Base-by-base conservation (phyloP, 768 basidiomycete genomes). In the Tephrocybe sp. region DNA sequence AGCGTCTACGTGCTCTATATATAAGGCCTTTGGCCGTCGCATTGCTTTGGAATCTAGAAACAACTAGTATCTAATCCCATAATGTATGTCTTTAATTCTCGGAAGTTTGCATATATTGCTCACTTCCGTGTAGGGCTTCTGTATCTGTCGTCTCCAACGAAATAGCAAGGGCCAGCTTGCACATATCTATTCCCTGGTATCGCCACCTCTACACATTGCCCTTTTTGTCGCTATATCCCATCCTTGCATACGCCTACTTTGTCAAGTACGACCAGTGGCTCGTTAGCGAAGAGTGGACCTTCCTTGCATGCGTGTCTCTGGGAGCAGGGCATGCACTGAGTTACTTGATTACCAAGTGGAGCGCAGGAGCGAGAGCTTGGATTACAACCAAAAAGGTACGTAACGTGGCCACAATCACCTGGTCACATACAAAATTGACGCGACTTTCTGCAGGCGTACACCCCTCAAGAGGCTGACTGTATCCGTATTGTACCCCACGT, bases 201-300 rank as follows among this genome's bases (percentile, higher is more conserved):
- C 76, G 73, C 32, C 84, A 90, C 60, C 65, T 92, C 47, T 93
- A 93, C 62, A 78, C 84, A 5, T 49, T 84, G 15, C 91, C 91
- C 0, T 91, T 90, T 60, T 75, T 92, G n/a, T 80, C 78, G 1
- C 72, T 92, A 41, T 93, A 92, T 54, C 91, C 91, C 0, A 64
- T 93, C 25, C 78, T 91, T 25, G 89, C 88, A 21, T 97, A 96
- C 66, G 87, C 94, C 18, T 98, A 98, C 75, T 91, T 87, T 60
- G 67, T 93, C 69, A 86, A 80, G 67, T 97, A 98, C 67, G 91
- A 96, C 60, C 72, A 85, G 53, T 97, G 91, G 89, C 73, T 98
- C 47, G 79, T 86, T 61, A 91, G 89, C 49, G 93, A 96, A 69
- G 96, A 98, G 66, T 98, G 95, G 95, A 96, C 97, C 0, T 99